These are phyloP conservation scores for Tritrichomonas musculus DNA, from an alignment of 208 protist genomes.

Conservation along the genomic window DNA sequence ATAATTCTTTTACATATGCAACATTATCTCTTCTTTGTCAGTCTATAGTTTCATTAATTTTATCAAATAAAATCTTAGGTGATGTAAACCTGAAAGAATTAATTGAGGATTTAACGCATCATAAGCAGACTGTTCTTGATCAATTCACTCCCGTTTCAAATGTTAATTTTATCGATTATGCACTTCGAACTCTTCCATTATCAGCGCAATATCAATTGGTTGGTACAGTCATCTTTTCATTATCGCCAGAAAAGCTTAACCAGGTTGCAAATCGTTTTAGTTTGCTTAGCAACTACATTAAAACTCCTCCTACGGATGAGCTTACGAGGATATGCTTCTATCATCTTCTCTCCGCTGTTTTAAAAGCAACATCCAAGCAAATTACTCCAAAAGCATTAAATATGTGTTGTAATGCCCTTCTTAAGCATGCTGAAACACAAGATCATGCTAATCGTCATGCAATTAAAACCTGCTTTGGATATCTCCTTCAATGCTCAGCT, in stretches of 20 bases:
- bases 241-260: neutral
- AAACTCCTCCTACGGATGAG: neutral
- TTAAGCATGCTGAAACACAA: neutral
- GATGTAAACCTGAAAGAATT: neutral
- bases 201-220: neutral
- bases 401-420: neutral
- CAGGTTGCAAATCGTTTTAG: neutral
- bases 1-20: slow-evolving; percentile 1
- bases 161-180: neutral
- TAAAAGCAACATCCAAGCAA: neutral
- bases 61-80: neutral
- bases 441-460: neutral
- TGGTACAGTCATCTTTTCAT: neutral
- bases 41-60: neutral
- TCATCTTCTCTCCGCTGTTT: neutral
- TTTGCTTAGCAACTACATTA: neutral
- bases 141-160: neutral
- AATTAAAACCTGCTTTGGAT: neutral
- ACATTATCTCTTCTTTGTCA: neutral
- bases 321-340: neutral
- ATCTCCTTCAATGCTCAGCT: neutral
- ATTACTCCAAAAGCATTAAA: neutral
- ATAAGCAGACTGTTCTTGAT: neutral
- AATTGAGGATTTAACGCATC: neutral
- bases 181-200: neutral